Evolutionary conservation across 2,329 filamentous ascomycete genomes (phyloP).

Genomic region (Endocalyx cinctus): DNA sequence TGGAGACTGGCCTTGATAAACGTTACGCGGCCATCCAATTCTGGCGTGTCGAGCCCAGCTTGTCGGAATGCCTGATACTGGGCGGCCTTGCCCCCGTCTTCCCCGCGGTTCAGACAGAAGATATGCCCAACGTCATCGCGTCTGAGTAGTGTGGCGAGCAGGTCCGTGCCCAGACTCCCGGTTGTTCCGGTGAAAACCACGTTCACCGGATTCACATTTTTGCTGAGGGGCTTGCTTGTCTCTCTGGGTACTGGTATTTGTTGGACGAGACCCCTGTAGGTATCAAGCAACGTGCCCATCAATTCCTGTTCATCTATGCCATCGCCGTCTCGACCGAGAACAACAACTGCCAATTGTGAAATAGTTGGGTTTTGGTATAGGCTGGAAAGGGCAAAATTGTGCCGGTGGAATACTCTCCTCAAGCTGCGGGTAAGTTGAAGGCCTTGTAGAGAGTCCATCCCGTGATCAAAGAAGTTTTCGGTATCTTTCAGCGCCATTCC

Average conservation of each 20-base stretch:
- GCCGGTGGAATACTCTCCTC: too few species aligned
- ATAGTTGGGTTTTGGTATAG: slow-evolving; percentile 33
- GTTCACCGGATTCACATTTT: neutral
- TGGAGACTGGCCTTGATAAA: slow-evolving; percentile 12
- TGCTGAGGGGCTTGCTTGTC: slow-evolving; percentile 7
- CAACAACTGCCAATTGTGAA: slow-evolving; percentile 6
- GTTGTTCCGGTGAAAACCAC: slow-evolving; percentile 19
- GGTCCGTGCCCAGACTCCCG: slow-evolving; percentile 17
- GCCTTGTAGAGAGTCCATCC: slow-evolving; percentile 18
- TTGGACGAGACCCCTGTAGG: too few species aligned
- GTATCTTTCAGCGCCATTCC: slow-evolving; percentile 9
- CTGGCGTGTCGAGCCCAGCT: slow-evolving; percentile 6
- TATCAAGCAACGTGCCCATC: slow-evolving; percentile 9
- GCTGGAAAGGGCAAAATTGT: slow-evolving; percentile 14
- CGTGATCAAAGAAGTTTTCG: slow-evolving; percentile 15
- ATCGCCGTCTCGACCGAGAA: slow-evolving; percentile 5
- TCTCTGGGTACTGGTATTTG: too few species aligned
- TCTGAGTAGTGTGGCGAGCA: slow-evolving; percentile 12
- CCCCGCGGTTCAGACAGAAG: slow-evolving; percentile 16
- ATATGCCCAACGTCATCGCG: slow-evolving; percentile 8
- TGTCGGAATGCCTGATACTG: too few species aligned
- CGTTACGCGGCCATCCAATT: slow-evolving; percentile 8
- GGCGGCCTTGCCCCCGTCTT: slow-evolving; percentile 6
- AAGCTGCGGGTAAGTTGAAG: slow-evolving; percentile 6
- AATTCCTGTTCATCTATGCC: slow-evolving; percentile 2